A percentile compares a stretch with the other conserved stretches of the same genome.
Evolutionary conservation across 2,329 filamentous ascomycete species (phyloP).

Genomic region (Xylariaceae sp.): DNA sequence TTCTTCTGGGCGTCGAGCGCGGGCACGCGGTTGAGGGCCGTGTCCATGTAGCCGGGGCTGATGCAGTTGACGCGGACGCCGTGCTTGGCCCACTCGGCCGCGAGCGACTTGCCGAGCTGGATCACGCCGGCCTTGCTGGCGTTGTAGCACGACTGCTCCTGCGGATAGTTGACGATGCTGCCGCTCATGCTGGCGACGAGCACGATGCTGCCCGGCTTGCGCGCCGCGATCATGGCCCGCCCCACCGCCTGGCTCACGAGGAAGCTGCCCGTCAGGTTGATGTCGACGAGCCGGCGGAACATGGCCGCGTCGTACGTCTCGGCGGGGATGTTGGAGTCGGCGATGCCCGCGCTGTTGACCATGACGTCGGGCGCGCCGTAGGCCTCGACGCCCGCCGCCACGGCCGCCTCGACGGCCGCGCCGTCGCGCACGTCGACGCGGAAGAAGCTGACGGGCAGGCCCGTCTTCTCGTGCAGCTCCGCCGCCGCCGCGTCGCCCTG

Average conservation of each 20-base stretch:
- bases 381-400: slow-evolving; percentile 56
- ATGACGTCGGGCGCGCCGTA: slow-evolving; percentile 66
- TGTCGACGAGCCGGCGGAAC: slow-evolving; percentile 73
- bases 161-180: slow-evolving; percentile 77
- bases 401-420: slow-evolving; percentile 60
- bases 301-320: slow-evolving; percentile 69
- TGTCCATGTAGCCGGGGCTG: slow-evolving; percentile 82
- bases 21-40: slow-evolving; percentile 69
- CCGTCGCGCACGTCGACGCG: slow-evolving; percentile 71
- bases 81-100: slow-evolving; percentile 77
- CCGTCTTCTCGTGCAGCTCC: slow-evolving; percentile 64
- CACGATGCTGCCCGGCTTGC: slow-evolving; percentile 65
- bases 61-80: slow-evolving; percentile 78
- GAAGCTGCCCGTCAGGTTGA: slow-evolving; percentile 76
- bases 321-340: slow-evolving; percentile 76
- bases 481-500: slow-evolving; percentile 62
- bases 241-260: slow-evolving; percentile 67
- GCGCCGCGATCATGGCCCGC: slow-evolving; percentile 63
- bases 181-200: slow-evolving; percentile 77
- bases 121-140: slow-evolving; percentile 75
- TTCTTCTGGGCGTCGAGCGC: slow-evolving; percentile 75
- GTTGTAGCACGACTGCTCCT: slow-evolving; percentile 79
- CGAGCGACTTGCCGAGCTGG: slow-evolving; percentile 71
- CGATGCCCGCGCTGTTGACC: slow-evolving; percentile 75
- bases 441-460: slow-evolving; percentile 67